Evolutionary conservation across 768 basidiomycete genomes (phyloP).

Genomic region (Leucogyrophana mollusca): DNA sequence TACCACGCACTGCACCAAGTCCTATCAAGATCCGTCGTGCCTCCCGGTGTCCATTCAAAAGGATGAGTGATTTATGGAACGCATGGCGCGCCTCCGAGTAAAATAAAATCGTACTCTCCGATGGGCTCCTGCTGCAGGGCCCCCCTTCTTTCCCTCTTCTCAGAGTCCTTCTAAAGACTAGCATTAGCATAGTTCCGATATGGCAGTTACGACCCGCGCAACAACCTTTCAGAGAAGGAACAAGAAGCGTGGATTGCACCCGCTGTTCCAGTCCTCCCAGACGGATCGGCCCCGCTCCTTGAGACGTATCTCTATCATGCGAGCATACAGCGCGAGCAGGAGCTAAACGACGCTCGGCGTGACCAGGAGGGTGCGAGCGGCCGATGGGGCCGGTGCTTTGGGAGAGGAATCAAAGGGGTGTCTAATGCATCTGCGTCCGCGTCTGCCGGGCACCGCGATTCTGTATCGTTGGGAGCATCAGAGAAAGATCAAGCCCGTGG

Average conservation of each 20-base stretch:
- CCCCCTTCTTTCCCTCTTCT: too few species aligned
- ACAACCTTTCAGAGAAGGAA: slow-evolving; percentile 5
- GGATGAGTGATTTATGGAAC: too few species aligned
- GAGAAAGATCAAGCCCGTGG: slow-evolving; percentile 4
- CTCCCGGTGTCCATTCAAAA: too few species aligned
- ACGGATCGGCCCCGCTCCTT: slow-evolving; percentile 24
- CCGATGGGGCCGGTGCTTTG: not conserved
- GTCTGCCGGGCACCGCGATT: not conserved
- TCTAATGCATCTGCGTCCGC: slow-evolving; percentile 40
- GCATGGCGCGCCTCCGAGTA: too few species aligned
- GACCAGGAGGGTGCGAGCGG: not conserved
- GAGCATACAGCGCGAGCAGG: slow-evolving; percentile 25
- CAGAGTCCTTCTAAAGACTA: too few species aligned
- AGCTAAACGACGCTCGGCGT: slow-evolving; percentile 2
- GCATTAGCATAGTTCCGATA: too few species aligned
- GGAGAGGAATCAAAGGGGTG: slow-evolving; percentile 9
- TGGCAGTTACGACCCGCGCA: slow-evolving; percentile 13
- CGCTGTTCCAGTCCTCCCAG: slow-evolving; percentile 16
- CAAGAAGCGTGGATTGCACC: slow-evolving; percentile 6
- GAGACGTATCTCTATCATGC: slow-evolving; percentile 32
- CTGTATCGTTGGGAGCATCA: too few species aligned
- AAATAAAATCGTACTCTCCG: too few species aligned
- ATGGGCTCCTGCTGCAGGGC: too few species aligned
- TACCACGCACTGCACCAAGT: too few species aligned
- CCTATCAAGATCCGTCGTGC: too few species aligned